phyloP scores from a whole-genome alignment of 2,329 filamentous ascomycete genomes.

The Sporothrix phasma region DNA sequence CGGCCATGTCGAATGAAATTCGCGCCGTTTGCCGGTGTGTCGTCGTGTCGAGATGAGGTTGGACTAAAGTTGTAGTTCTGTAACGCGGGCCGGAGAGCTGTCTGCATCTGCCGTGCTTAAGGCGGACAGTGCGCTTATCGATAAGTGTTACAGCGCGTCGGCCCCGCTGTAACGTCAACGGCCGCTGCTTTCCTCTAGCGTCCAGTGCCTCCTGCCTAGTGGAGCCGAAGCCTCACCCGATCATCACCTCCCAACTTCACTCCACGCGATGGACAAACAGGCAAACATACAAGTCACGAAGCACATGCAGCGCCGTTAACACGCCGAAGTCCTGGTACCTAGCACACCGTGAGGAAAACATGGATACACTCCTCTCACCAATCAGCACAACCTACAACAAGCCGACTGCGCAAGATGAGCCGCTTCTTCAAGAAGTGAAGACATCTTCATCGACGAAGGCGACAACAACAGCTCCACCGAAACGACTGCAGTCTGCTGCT shows the following conservation, averaged over 20 bases:
- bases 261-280: neutral
- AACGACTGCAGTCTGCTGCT: slow-evolving; percentile 7
- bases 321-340: neutral
- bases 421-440: slow-evolving; percentile 31
- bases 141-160: slow-evolving; percentile 7
- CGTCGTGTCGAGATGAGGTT: neutral
- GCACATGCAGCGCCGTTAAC: neutral
- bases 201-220: neutral
- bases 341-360: slow-evolving; percentile 23
- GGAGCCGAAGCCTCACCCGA: neutral
- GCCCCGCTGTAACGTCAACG: slow-evolving; percentile 11
- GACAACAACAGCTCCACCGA: neutral
- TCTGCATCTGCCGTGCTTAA: neutral
- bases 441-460: neutral
- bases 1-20: slow-evolving; percentile 7
- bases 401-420: slow-evolving; percentile 29
- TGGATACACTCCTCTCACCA: slow-evolving; percentile 48
- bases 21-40: neutral
- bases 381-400: slow-evolving; percentile 42
- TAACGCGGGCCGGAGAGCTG: neutral
- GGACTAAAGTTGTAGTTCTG: neutral
- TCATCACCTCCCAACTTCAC: neutral
- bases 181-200: neutral
- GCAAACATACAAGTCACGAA: too few relatives aligned
- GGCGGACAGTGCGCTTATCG: slow-evolving; percentile 3